Conservation (phyloP, 2,329 filamentous ascomycete genomes). For the Dactylellina drechsleri region DNA sequence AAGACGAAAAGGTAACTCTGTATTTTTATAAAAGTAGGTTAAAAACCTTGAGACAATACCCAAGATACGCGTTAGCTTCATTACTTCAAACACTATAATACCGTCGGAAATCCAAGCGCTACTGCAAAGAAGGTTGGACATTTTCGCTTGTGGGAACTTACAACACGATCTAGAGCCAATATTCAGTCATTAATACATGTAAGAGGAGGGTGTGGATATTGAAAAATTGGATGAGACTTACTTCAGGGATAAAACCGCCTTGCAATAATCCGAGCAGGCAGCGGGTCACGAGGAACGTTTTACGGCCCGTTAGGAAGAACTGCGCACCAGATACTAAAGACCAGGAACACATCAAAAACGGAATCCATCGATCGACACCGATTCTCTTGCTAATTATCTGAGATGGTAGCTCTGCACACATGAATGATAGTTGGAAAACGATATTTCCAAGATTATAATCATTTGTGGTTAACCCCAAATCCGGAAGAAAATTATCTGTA, state of each 20-base stretch:
- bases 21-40: constrained; percentile 57
- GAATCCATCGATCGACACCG: constrained; percentile 66
- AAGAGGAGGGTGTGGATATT: no score
- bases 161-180: background rate
- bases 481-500: constrained; percentile 60
- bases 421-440: constrained; percentile 64
- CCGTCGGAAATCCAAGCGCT: no score
- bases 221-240: background rate
- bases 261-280: constrained; percentile 65
- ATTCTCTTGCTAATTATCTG: constrained; percentile 67
- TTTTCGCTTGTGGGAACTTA: no score
- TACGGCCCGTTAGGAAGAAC: constrained; percentile 61
- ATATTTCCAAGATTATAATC: constrained; percentile 64
- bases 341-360: constrained; percentile 63
- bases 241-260: constrained; percentile 67
- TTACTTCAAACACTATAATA: no score
- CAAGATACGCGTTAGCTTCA: background rate
- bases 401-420: constrained; percentile 66
- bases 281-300: constrained; percentile 63
- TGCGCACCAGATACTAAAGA: constrained; percentile 63
- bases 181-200: no score
- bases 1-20: constrained; percentile 60
- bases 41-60: constrained; percentile 62
- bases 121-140: no score
- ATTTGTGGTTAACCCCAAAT: constrained; percentile 64